Percentiles rank a stretch among this genome's conserved stretches.
Evolutionary conservation across 106 monocot genomes (phyloP).

Genomic region (Dactylorhiza incarnata): DNA sequence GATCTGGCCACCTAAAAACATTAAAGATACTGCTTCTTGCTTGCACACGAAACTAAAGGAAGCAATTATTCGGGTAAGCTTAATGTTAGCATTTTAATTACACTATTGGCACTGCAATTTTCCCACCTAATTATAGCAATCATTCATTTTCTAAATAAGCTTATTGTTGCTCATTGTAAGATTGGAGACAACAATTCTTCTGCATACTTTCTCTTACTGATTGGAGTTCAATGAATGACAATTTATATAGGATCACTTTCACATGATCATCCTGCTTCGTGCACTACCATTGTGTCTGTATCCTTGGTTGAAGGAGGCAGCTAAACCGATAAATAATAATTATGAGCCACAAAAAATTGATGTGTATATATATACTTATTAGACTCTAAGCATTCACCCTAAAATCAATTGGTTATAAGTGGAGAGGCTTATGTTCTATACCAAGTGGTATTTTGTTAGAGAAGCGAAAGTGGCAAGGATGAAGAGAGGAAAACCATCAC

Average conservation of each 20-base stretch:
- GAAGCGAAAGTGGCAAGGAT: too few species aligned
- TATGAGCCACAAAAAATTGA: background rate
- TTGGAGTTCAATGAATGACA: background rate
- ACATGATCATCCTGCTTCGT: background rate
- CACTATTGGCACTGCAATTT: background rate
- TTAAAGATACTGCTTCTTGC: slow-evolving; percentile 86
- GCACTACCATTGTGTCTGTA: background rate
- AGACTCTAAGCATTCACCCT: too few species aligned
- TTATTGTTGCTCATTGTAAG: background rate
- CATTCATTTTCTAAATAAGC: background rate
- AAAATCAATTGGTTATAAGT: too few species aligned
- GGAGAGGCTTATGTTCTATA: too few species aligned
- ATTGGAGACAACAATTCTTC: background rate
- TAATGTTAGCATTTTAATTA: background rate
- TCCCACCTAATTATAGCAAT: background rate
- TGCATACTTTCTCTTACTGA: background rate
- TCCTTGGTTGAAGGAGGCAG: background rate
- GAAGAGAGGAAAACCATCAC: too few species aligned
- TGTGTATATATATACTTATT: background rate
- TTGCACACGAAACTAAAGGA: slow-evolving; percentile 86
- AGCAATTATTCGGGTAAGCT: slow-evolving; percentile 66
- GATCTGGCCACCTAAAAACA: slow-evolving; percentile 97
- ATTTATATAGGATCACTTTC: background rate
- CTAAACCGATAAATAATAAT: background rate
- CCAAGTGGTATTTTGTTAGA: too few species aligned